A percentile compares a stretch with the other conserved stretches of the same genome.
Evolutionary conservation across 352 stramenopile species (phyloP).

Genomic region (Phytophthora pisi): DNA sequence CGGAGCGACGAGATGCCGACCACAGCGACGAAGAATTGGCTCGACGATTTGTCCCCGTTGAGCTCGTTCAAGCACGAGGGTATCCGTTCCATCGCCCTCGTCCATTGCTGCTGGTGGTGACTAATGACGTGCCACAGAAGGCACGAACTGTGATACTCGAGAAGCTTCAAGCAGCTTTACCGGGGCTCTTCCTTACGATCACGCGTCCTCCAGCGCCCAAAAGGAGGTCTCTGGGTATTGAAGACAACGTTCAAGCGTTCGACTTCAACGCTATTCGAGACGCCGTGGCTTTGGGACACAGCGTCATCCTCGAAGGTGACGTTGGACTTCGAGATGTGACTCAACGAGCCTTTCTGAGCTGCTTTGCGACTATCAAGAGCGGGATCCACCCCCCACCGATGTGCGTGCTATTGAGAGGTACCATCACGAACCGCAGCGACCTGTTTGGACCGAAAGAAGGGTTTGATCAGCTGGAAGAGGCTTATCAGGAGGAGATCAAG

Average conservation of each 20-base stretch:
- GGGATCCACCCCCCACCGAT: constrained; percentile 64
- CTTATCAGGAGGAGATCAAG: constrained; percentile 19
- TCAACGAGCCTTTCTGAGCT: constrained; percentile 62
- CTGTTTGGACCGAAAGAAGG: constrained; percentile 23
- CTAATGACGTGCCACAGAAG: constrained; percentile 62
- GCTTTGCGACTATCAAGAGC: constrained; percentile 68
- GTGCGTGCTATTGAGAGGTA: constrained; percentile 69
- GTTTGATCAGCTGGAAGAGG: constrained; percentile 17
- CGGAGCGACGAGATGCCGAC: constrained; percentile 45
- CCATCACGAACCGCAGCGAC: constrained; percentile 51
- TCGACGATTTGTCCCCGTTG: constrained; percentile 62
- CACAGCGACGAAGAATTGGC: constrained; percentile 45
- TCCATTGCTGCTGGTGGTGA: constrained; percentile 70
- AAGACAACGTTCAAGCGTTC: constrained; percentile 23
- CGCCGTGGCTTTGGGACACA: constrained; percentile 54
- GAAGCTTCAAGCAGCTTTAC: constrained; percentile 51
- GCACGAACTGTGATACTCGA: constrained; percentile 46
- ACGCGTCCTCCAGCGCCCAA: constrained; percentile 39
- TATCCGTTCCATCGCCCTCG: constrained; percentile 51
- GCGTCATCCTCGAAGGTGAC: constrained; percentile 78
- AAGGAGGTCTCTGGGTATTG: constrained; percentile 4
- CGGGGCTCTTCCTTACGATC: constrained; percentile 76
- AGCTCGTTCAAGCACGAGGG: constrained; percentile 41
- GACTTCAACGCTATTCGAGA: constrained; percentile 43
- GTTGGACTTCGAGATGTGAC: constrained; percentile 69